A percentile compares a stretch with the other conserved stretches of the same genome.
These are phyloP conservation scores for Aspergillus haitiensis DNA, from an alignment of 495 filamentous ascomycete species.

Conservation along the genomic window DNA sequence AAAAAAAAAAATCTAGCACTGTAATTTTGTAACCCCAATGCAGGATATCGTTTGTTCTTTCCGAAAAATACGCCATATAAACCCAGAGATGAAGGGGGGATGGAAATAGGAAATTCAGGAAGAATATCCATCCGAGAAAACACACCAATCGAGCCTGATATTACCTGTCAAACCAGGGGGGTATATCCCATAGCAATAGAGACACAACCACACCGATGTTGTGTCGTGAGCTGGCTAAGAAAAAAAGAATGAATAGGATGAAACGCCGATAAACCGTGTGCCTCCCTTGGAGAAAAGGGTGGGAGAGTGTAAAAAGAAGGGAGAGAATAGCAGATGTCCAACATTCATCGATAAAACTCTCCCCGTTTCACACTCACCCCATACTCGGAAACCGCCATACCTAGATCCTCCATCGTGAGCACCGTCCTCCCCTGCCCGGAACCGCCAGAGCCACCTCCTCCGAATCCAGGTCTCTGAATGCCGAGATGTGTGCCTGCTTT, in stretches of 20 bases:
- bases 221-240: too few species aligned
- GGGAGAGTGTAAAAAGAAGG: too few species aligned
- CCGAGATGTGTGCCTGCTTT: slow-evolving; percentile 72
- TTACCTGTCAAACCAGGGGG: too few species aligned
- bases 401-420: slow-evolving; percentile 97
- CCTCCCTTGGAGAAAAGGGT: too few species aligned
- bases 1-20: neutral
- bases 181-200: too few species aligned
- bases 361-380: slow-evolving; percentile 95
- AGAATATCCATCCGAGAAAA: too few species aligned
- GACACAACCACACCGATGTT: too few species aligned
- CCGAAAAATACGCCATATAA: slow-evolving; percentile 23
- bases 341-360: slow-evolving; percentile 88
- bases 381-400: slow-evolving; percentile 96
- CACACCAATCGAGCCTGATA: too few species aligned
- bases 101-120: too few species aligned
- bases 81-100: slow-evolving; percentile 4
- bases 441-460: slow-evolving; percentile 87
- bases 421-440: slow-evolving; percentile 86
- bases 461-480: slow-evolving; percentile 87
- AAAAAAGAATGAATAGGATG: too few species aligned
- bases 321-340: neutral
- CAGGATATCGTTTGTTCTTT: slow-evolving; percentile 32
- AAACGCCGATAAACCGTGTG: too few species aligned
- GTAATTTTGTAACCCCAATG: slow-evolving; percentile 16